Base-by-base conservation (phyloP, 257 asterid species). In the Nyctanthes arbortristis region DNA sequence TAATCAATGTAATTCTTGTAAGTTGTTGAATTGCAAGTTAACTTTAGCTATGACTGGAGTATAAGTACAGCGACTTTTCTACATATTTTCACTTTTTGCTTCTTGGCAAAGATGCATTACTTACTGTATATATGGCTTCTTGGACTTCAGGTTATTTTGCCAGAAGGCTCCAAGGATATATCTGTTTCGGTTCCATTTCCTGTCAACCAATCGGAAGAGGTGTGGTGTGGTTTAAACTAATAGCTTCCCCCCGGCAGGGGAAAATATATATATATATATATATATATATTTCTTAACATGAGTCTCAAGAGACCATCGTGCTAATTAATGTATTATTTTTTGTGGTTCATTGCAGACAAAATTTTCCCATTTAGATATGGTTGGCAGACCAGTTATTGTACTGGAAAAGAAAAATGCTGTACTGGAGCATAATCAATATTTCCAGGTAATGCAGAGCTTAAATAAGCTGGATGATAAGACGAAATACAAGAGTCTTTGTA, bases 341-440 rank as follows among this genome's bases (percentile, higher is more conserved):
- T 77, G 45, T 83, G 77, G 52, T 55, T 74, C 72, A 72, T 63
- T 80, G 75, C 85, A 94, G 99, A 80, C 82, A 13, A 91, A 85
- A 75, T 25, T 94, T 67, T 91, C 99, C 55, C 93, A 94, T 84
- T 78, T 94, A 79, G 99, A 94, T 80, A 81, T 86, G 79, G 85
- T 81, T 68, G 99, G 99, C 70, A 87, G 99, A 75, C 99, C 97
- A 57, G 97, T 89, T 57, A 75, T 84, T 65, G 95, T 89, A 75
- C 65, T 94, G 79, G 89, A 91, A 65, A 94, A 89, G 93, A 66
- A 75, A 72, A 89, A 85, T 78, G 97, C 58, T 35, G 99, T 91
- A 65, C 93, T 96, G 24, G 99, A 94, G 89, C 97, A 89, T 80
- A 77, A 91, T 79, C 90, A 88, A 66, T 77, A 91, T 77, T 88